These are phyloP conservation scores for Carallia pectinifolia DNA, from an alignment of 345 rosid species.

Conservation along the genomic window DNA sequence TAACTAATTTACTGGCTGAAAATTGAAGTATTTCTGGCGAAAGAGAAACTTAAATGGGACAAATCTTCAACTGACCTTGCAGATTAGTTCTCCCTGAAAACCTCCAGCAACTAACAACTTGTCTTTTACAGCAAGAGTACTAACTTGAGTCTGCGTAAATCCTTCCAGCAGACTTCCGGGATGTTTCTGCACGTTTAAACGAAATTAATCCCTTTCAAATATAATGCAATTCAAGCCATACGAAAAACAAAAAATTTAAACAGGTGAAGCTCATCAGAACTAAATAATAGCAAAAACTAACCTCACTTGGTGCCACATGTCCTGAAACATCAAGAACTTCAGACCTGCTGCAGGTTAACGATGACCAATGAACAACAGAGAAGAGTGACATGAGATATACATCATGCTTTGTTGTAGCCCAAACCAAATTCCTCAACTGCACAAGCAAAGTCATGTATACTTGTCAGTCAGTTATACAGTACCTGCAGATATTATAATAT, in stretches of 20 bases:
- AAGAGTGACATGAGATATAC: slow-evolving; percentile 60
- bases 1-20: too few species aligned
- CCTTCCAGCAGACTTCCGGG: slow-evolving; percentile 49
- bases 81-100: slow-evolving; percentile 54
- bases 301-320: slow-evolving; percentile 73
- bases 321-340: slow-evolving; percentile 65
- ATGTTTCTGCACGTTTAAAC: slow-evolving; percentile 32
- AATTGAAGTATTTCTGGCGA: too few species aligned
- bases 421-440: slow-evolving; percentile 57
- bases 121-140: slow-evolving; percentile 49
- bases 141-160: slow-evolving; percentile 46
- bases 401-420: slow-evolving; percentile 77
- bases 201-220: too few species aligned
- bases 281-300: slow-evolving; percentile 7
- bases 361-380: slow-evolving; percentile 61
- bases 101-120: slow-evolving; percentile 53
- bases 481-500: too few species aligned
- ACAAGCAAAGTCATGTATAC: neutral
- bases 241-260: too few species aligned
- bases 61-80: slow-evolving; percentile 35
- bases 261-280: too few species aligned
- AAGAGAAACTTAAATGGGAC: too few species aligned
- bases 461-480: neutral
- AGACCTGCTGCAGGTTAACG: slow-evolving; percentile 42
- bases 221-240: too few species aligned